phyloP scores from a whole-genome alignment of 139 green algal species.

The Micromonas pusilla region DNA sequence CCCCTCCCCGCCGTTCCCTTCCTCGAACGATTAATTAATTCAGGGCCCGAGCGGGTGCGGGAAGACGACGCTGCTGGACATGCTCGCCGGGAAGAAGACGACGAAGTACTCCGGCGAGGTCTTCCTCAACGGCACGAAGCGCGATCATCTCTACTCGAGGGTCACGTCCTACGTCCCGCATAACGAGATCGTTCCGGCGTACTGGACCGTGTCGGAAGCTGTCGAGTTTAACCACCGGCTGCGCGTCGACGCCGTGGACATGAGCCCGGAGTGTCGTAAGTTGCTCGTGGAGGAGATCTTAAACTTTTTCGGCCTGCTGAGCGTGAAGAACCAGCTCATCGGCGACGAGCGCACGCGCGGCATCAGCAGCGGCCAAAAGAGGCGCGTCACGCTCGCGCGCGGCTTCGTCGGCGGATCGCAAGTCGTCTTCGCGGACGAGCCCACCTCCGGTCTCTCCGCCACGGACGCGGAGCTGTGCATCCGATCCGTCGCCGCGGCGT shows the following conservation, averaged over 20 bases:
- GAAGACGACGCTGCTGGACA: slow-evolving; percentile 25
- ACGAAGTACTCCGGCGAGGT: background rate
- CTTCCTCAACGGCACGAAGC: background rate
- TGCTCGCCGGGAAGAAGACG: background rate
- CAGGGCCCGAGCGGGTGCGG: slow-evolving; percentile 17
- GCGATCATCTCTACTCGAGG: background rate
- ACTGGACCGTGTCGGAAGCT: background rate
- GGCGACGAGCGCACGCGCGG: slow-evolving; percentile 50
- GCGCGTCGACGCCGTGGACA: background rate
- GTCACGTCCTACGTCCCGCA: background rate
- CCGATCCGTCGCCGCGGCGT: slow-evolving; percentile 37
- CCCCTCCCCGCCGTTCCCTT: no score
- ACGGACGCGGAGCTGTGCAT: slow-evolving; percentile 61
- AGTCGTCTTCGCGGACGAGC: slow-evolving; percentile 67
- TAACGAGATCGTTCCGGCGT: background rate
- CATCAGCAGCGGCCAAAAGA: slow-evolving; percentile 58
- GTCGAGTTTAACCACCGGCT: background rate
- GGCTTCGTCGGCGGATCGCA: slow-evolving; percentile 61
- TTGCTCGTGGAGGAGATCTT: background rate
- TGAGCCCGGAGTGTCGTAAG: background rate
- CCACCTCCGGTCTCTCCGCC: slow-evolving; percentile 55
- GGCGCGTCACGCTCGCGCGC: slow-evolving; percentile 68
- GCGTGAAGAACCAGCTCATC: slow-evolving; percentile 45
- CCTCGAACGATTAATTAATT: no score
- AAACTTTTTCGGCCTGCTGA: background rate